phyloP scores from a whole-genome alignment of 768 basidiomycete genomes.

The Phylloporus sp. region DNA sequence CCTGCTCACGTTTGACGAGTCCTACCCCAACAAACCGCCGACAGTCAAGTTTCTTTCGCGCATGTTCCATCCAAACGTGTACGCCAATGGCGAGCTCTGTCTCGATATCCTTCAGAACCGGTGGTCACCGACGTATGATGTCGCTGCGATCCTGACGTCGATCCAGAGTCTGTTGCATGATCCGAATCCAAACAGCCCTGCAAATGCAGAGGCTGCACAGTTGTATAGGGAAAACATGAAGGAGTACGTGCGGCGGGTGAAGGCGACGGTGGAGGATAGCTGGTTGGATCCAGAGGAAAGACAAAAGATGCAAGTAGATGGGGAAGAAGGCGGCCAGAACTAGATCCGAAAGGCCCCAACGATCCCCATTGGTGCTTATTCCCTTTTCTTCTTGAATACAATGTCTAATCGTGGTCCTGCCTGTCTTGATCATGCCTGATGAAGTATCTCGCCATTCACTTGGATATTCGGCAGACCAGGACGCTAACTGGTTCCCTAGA shows the following conservation, averaged over 20 bases:
- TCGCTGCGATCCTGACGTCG: conserved; percentile 94
- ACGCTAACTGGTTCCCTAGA: too few species aligned
- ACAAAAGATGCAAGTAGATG: conserved; percentile 51
- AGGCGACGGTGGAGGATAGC: conserved; percentile 90
- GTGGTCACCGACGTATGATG: conserved; percentile 99
- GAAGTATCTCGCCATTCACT: too few species aligned
- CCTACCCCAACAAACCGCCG: conserved; percentile 98
- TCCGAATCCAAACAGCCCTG: conserved; percentile 97
- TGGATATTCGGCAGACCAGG: too few species aligned
- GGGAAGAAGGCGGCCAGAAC: conserved; percentile 11
- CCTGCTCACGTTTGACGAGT: conserved; percentile 91
- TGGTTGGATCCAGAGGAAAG: conserved; percentile 81
- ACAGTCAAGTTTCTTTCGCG: conserved; percentile 94
- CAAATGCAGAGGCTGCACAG: conserved; percentile 97
- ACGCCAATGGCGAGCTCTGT: conserved; percentile 96
- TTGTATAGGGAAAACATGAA: conserved; percentile 98
- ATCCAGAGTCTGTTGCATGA: conserved; percentile 96
- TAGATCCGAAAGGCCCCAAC: too few species aligned
- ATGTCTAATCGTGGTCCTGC: too few species aligned
- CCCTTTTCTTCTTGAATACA: too few species aligned
- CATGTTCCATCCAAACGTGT: conserved; percentile 99
- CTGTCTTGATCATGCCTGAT: too few species aligned
- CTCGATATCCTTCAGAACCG: conserved; percentile 98
- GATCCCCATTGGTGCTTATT: too few species aligned
- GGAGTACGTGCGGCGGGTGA: conserved; percentile 92